Evolutionary conservation across 148 eudicot genomes (phyloP).

Genomic region (Spergularia bocconei): DNA sequence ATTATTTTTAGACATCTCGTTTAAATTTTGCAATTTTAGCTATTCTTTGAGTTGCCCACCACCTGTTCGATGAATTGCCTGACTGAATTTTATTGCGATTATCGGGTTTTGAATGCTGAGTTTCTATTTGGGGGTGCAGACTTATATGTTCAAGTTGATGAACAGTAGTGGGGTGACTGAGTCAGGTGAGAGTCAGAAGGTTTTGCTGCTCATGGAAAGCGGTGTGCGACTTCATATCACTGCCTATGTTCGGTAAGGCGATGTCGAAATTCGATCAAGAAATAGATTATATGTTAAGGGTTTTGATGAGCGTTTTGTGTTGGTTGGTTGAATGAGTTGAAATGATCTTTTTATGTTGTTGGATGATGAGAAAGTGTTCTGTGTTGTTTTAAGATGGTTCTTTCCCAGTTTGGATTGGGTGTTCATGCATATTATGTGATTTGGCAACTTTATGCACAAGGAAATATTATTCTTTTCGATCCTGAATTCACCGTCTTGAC

Average conservation of each 20-base stretch:
- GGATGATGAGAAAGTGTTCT: neutral
- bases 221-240: conserved; percentile 94
- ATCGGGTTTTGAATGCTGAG: conserved; percentile 4
- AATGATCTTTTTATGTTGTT: neutral
- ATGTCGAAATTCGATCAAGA: neutral
- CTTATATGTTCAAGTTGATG: conserved; percentile 91
- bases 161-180: conserved; percentile 97
- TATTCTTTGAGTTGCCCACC: neutral
- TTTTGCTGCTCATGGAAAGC: conserved; percentile 88
- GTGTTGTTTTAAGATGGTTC: conserved; percentile 55
- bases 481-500: conserved; percentile 81
- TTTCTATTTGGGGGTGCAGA: conserved; percentile 43
- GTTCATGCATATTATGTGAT: conserved; percentile 81
- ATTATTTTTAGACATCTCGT: neutral
- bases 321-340: conserved; percentile 5
- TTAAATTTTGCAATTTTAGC: too few relatives aligned
- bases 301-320: neutral
- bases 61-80: conserved; percentile 17
- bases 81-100: neutral
- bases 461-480: conserved; percentile 88
- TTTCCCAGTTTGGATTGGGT: conserved; percentile 92
- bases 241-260: conserved; percentile 63
- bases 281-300: neutral
- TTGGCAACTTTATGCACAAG: conserved; percentile 95
- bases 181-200: conserved; percentile 99